These are phyloP conservation scores for Lactarius indigo DNA, from an alignment of 768 basidiomycete genomes.

Conservation along the genomic window DNA sequence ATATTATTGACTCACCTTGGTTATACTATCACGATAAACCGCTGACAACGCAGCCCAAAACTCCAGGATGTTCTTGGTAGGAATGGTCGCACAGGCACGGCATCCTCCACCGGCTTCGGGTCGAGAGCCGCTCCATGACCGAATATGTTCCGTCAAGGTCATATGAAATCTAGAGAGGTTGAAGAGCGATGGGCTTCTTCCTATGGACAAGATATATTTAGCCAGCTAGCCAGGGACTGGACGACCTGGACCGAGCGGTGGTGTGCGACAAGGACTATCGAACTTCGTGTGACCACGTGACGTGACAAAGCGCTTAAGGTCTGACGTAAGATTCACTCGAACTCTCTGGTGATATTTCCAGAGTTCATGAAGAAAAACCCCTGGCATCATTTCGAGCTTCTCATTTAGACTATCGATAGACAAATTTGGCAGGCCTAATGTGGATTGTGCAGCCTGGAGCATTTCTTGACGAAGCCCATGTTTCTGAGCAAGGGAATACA, in stretches of 20 bases:
- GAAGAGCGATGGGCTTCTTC: background rate
- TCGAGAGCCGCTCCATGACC: background rate
- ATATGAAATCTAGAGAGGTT: background rate
- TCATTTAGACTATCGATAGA: background rate
- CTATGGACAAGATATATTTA: background rate
- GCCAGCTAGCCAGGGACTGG: background rate
- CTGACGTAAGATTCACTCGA: background rate
- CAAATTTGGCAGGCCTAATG: background rate
- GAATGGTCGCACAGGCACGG: background rate
- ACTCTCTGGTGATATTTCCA: slow-evolving; percentile 6
- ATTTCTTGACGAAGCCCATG: slow-evolving; percentile 7
- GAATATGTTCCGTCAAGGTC: background rate
- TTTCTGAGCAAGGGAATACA: slow-evolving; percentile 5
- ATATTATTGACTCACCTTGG: background rate
- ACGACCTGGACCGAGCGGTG: background rate
- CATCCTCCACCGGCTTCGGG: background rate
- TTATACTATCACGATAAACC: background rate
- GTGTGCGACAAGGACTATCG: background rate
- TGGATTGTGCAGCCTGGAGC: slow-evolving; percentile 5
- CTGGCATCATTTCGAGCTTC: background rate
- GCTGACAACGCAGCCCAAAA: slow-evolving; percentile 6
- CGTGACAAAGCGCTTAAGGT: background rate
- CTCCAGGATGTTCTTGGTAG: background rate
- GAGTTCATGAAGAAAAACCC: slow-evolving; percentile 1
- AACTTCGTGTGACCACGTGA: background rate